Evolutionary conservation across 495 filamentous ascomycete species (phyloP).

Genomic region (Hypoxylon lienhwacheense): DNA sequence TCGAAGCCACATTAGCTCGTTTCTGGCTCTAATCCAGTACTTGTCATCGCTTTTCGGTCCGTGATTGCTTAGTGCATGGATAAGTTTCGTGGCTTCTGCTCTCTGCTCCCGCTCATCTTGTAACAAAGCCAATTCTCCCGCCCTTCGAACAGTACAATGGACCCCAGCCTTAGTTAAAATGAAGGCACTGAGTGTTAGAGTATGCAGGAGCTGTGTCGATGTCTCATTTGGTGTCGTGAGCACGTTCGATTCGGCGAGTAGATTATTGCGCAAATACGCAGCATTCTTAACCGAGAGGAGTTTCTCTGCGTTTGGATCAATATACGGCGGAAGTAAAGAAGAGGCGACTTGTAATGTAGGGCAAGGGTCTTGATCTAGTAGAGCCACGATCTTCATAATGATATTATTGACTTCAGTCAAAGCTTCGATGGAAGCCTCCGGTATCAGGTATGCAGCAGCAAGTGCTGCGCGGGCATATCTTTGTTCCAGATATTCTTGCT

Average conservation of each 20-base stretch:
- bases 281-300: slow-evolving; percentile 45
- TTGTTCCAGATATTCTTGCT: slow-evolving; percentile 55
- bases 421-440: slow-evolving; percentile 59
- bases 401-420: slow-evolving; percentile 66
- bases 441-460: slow-evolving; percentile 70
- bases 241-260: slow-evolving; percentile 64
- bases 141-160: slow-evolving; percentile 59
- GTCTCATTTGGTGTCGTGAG: slow-evolving; percentile 66
- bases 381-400: slow-evolving; percentile 57
- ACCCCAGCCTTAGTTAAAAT: slow-evolving; percentile 64
- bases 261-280: slow-evolving; percentile 52
- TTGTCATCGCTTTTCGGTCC: slow-evolving; percentile 60
- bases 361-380: slow-evolving; percentile 61
- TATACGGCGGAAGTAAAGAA: slow-evolving; percentile 47
- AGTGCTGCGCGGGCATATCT: slow-evolving; percentile 74
- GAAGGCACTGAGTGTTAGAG: slow-evolving; percentile 67
- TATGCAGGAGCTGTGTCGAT: slow-evolving; percentile 65
- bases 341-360: slow-evolving; percentile 49
- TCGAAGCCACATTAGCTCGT: slow-evolving; percentile 77
- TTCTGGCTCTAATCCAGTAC: slow-evolving; percentile 67
- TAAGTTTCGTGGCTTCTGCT: slow-evolving; percentile 61
- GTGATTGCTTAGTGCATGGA: slow-evolving; percentile 56
- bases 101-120: slow-evolving; percentile 67
- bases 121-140: slow-evolving; percentile 61
- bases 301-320: slow-evolving; percentile 33